Evolutionary conservation across 768 basidiomycete genomes (phyloP).

Genomic region (Naematelia encephala): DNA sequence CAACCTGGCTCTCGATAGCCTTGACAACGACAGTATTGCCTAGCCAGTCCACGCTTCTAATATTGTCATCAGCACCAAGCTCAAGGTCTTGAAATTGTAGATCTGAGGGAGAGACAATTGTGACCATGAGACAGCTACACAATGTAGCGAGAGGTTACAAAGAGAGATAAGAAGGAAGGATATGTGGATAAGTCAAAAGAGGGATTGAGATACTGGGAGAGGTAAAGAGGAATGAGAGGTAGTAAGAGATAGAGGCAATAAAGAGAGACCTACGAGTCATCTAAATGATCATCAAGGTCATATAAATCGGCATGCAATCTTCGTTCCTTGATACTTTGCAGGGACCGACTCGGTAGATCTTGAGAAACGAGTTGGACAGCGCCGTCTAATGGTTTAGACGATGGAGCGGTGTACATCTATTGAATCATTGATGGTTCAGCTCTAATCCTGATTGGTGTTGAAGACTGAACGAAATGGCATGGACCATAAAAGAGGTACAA

Average conservation of each 20-base stretch:
- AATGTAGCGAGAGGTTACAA: too few species aligned
- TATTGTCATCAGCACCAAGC: not conserved
- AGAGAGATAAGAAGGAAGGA: not conserved
- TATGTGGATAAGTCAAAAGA: not conserved
- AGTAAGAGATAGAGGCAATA: not conserved
- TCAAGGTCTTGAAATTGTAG: not conserved
- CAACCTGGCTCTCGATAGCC: slow-evolving; percentile 8
- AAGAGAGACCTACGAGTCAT: slow-evolving; percentile 30
- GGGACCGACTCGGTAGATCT: not conserved
- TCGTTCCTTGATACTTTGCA: slow-evolving; percentile 13
- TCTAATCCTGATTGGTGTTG: not conserved
- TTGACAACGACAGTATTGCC: slow-evolving; percentile 4
- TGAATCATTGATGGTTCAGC: too few species aligned
- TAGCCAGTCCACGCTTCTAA: slow-evolving; percentile 6
- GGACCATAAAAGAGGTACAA: too few species aligned
- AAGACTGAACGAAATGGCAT: too few species aligned
- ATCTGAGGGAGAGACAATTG: not conserved
- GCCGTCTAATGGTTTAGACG: not conserved
- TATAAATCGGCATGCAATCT: slow-evolving; percentile 19
- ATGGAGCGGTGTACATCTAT: not conserved
- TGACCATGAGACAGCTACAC: too few species aligned
- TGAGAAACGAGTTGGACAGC: not conserved
- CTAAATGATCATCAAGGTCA: slow-evolving; percentile 39
- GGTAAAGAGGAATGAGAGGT: not conserved
- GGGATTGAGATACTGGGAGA: not conserved